phyloP scores from a whole-genome alignment of 495 filamentous ascomycete species.

The Cetradonia linearis region DNA sequence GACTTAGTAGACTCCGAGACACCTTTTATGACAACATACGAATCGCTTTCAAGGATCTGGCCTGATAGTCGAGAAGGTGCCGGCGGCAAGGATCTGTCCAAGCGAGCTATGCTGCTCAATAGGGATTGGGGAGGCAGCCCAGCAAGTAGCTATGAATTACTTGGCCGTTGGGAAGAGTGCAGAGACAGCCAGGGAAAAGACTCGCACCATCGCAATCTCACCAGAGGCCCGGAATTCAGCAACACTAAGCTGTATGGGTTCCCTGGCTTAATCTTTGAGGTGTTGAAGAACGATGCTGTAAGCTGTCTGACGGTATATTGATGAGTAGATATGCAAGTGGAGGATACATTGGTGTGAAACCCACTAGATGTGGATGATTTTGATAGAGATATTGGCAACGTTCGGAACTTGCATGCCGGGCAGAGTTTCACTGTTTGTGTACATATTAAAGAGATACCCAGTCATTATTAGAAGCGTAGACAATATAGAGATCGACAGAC shows the following conservation, averaged over 20 bases:
- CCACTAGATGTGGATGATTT: not conserved
- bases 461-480: not conserved
- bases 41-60: slow-evolving; percentile 60
- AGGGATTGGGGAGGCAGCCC: slow-evolving; percentile 86
- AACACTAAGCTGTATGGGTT: slow-evolving; percentile 90
- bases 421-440: not conserved
- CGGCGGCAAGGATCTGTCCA: slow-evolving; percentile 51
- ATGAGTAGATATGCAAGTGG: slow-evolving; percentile 16
- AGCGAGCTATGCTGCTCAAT: slow-evolving; percentile 78
- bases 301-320: slow-evolving; percentile 83
- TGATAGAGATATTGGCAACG: not conserved
- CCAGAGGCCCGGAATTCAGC: slow-evolving; percentile 44
- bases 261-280: slow-evolving; percentile 88
- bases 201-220: slow-evolving; percentile 37
- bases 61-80: slow-evolving; percentile 51
- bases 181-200: slow-evolving; percentile 36
- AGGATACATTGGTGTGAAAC: not conserved
- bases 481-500: not conserved
- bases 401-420: not conserved
- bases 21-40: slow-evolving; percentile 57
- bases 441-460: not conserved
- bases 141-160: slow-evolving; percentile 77
- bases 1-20: slow-evolving; percentile 53
- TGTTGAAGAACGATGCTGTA: slow-evolving; percentile 83
- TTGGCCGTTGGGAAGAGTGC: slow-evolving; percentile 84